Base-by-base conservation (phyloP, 331 rosid species). In the Malus hybrid region DNA sequence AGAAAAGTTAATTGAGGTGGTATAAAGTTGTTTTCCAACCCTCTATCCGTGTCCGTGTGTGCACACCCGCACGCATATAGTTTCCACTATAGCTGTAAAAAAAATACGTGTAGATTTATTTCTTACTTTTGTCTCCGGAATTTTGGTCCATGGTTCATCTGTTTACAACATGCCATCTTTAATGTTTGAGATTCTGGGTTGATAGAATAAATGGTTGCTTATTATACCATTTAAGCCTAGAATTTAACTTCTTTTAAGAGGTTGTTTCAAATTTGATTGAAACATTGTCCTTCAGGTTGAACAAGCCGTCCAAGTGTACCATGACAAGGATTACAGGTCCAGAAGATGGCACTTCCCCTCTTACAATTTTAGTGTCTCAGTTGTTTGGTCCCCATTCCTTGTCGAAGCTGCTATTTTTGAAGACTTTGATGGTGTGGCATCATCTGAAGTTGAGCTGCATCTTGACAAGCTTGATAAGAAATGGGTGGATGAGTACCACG, bases 351-450 rank as follows among this genome's bases (percentile, higher is more conserved):
- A 72, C 68, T 93, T 93, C 63, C 90, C 86, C 27, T 79, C 85
- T 1, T 82, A 88, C 87, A 90, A 90, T 83, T 86, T 89, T 70
- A 81, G 78, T 1, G 5, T 90, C 36, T 80, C 93, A 9, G 92
- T 83, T 71, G 57, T 90, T 66, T 93, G 91, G 90, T 87, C 98
- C 65, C 98, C 98, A 20, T 93, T 80, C 80, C 96, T 93, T 57
- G 90, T 87, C 52, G 76, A 89, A 81, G 96, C 98, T 20, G 89
- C 86, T 59, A 90, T 93, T 33, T 93, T 81, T 70, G 98, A 93
- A 83, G 98, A 93, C 76, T 56, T 67, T 19, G 89, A 93, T 44
- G 98, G 98, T 7, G 89, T 93, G 70, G 85, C 98, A n/a, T 81
- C 96, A n/a, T 85, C 96, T 71, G 97, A 90, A 71, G 96, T 90